These are phyloP conservation scores for Chamaecyparis obtusa DNA, from an alignment of 75 land plant species.

Conservation along the genomic window DNA sequence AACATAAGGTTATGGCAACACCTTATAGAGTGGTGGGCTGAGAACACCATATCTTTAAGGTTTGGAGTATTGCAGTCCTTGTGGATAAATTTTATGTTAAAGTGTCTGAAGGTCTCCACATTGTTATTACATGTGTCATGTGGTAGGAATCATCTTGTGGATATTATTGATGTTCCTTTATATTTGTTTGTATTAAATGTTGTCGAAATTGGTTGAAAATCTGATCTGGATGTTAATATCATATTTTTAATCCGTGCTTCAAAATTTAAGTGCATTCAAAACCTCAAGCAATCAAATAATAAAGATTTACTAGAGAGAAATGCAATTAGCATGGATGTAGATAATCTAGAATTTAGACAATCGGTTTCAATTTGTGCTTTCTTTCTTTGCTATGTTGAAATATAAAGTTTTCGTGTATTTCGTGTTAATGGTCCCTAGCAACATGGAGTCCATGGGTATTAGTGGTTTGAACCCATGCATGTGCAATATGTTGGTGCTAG, in stretches of 20 bases:
- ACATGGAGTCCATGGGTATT: background rate
- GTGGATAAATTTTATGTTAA: background rate
- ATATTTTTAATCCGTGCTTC: background rate
- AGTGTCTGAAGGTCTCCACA: background rate
- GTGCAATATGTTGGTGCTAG: background rate
- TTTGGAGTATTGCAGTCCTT: background rate
- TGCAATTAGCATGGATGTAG: background rate
- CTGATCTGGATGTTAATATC: background rate
- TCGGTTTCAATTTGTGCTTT: background rate
- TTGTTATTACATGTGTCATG: background rate
- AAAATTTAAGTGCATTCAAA: background rate
- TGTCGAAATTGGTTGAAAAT: background rate
- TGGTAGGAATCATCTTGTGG: background rate
- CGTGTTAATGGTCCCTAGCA: background rate
- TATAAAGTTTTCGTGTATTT: background rate
- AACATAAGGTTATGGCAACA: background rate
- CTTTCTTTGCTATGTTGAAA: background rate
- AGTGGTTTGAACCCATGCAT: background rate
- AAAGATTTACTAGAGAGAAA: background rate
- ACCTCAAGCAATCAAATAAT: background rate
- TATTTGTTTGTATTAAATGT: background rate
- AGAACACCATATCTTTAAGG: background rate
- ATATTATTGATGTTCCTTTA: background rate
- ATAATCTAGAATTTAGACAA: background rate
- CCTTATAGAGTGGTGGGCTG: background rate